These are phyloP conservation scores for Acacia crassicarpa DNA, from an alignment of 306 rosid species.

Conservation along the genomic window DNA sequence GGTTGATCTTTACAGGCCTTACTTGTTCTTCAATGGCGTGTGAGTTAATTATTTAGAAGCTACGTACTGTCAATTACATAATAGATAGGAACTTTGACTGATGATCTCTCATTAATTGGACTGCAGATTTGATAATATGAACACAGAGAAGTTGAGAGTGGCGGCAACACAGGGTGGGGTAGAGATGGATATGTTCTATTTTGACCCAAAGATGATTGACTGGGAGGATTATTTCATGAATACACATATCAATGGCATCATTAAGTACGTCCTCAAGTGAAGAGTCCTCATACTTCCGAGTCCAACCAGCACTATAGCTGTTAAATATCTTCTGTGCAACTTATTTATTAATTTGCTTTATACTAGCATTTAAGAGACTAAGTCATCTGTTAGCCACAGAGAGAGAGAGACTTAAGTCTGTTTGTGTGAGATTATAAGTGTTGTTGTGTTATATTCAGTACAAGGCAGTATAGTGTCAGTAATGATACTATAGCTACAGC, in stretches of 20 bases:
- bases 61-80: neutral
- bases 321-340: neutral
- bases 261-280: slow-evolving; percentile 61
- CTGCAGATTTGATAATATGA: slow-evolving; percentile 63
- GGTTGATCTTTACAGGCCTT: slow-evolving; percentile 21
- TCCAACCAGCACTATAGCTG: neutral
- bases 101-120: neutral
- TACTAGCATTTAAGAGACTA: neutral
- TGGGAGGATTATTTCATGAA: slow-evolving; percentile 78
- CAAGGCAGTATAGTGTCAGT: neutral
- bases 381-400: neutral
- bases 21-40: slow-evolving; percentile 20
- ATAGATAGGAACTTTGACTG: neutral
- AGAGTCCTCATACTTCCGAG: neutral
- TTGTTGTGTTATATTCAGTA: neutral
- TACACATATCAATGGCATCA: slow-evolving; percentile 57
- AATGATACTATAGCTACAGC: neutral
- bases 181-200: slow-evolving; percentile 58
- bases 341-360: neutral
- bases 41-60: neutral
- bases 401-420: neutral
- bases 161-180: slow-evolving; percentile 39
- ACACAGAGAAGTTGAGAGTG: slow-evolving; percentile 54
- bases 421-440: neutral
- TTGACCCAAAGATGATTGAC: slow-evolving; percentile 59